These are phyloP conservation scores for Pachyrhizus erosus DNA, from an alignment of 306 rosid species.

Conservation along the genomic window DNA sequence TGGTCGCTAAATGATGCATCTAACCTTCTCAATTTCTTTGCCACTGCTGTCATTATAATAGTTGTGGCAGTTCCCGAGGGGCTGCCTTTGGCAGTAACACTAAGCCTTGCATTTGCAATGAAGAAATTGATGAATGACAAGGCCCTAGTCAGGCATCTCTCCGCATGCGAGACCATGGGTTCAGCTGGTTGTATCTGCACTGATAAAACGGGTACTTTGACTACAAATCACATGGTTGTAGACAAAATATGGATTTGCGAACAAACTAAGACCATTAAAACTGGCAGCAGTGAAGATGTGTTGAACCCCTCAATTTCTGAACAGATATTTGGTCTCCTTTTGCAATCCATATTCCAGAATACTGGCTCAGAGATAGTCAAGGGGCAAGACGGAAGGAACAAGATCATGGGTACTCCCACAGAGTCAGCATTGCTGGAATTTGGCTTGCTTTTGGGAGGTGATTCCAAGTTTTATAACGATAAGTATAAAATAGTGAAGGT, in stretches of 20 bases:
- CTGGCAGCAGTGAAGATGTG: conserved; percentile 17
- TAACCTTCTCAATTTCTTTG: conserved; percentile 68
- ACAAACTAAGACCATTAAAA: conserved; percentile 49
- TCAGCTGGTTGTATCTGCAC: conserved; percentile 88
- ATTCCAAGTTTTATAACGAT: conserved; percentile 47
- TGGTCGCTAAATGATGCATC: conserved; percentile 74
- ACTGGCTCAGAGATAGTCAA: conserved; percentile 75
- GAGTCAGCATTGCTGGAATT: conserved; percentile 79
- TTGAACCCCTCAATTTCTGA: conserved; percentile 53
- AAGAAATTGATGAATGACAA: conserved; percentile 83
- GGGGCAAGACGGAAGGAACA: conserved; percentile 62
- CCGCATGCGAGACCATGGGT: conserved; percentile 97
- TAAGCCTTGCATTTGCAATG: conserved; percentile 96
- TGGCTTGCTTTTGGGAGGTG: conserved; percentile 73
- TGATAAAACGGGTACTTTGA: conserved; percentile 90
- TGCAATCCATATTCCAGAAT: conserved; percentile 84
- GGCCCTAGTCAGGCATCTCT: conserved; percentile 90
- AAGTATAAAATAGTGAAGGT: conserved; percentile 63
- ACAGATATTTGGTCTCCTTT: conserved; percentile 50
- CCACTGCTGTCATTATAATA: conserved; percentile 84
- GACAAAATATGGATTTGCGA: conserved; percentile 73
- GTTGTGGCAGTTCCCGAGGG: conserved; percentile 98
- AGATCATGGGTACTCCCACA: conserved; percentile 78
- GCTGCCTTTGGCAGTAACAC: conserved; percentile 85
- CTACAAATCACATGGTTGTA: conserved; percentile 92